phyloP scores from a whole-genome alignment of 192 early-diverging fungal genomes.

The Backusella morwellensis region DNA sequence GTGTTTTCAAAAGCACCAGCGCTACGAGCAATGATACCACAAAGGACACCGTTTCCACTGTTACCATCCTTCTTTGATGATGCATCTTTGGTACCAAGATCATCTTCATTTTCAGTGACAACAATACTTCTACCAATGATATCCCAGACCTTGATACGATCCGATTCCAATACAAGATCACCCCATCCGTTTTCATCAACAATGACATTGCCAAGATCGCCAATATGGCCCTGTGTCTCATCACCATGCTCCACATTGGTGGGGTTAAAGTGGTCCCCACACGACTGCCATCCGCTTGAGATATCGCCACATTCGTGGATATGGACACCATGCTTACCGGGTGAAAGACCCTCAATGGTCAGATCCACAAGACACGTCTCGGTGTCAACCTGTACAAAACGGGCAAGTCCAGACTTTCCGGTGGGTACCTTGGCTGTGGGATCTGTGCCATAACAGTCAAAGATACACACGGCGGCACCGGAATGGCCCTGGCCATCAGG shows the following conservation, averaged over 20 bases:
- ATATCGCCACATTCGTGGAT: slow-evolving; percentile 85
- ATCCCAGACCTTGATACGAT: slow-evolving; percentile 81
- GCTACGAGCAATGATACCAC: slow-evolving; percentile 85
- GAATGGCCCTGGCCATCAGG: slow-evolving; percentile 55
- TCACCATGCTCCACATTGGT: slow-evolving; percentile 49
- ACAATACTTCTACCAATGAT: slow-evolving; percentile 88
- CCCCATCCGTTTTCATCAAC: slow-evolving; percentile 72
- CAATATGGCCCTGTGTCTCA: slow-evolving; percentile 47
- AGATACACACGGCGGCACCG: slow-evolving; percentile 90
- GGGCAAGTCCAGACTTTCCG: slow-evolving; percentile 62
- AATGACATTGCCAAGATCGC: slow-evolving; percentile 66
- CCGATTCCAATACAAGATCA: slow-evolving; percentile 71
- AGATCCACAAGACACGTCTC: slow-evolving; percentile 78
- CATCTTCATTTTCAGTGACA: slow-evolving; percentile 53
- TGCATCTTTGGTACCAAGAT: slow-evolving; percentile 41
- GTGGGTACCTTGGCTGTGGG: slow-evolving; percentile 2
- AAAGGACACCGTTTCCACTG: slow-evolving; percentile 64
- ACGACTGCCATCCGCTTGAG: slow-evolving; percentile 50
- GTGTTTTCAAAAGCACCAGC: slow-evolving; percentile 91
- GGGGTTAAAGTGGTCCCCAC: slow-evolving; percentile 55
- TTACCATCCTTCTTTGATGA: slow-evolving; percentile 43
- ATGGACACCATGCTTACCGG: slow-evolving; percentile 65
- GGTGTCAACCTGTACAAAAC: slow-evolving; percentile 76
- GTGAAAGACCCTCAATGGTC: slow-evolving; percentile 65
- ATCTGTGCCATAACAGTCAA: slow-evolving; percentile 58